These are phyloP conservation scores for Tremella mesenterica DNA, from an alignment of 768 basidiomycete species.

Conservation along the genomic window DNA sequence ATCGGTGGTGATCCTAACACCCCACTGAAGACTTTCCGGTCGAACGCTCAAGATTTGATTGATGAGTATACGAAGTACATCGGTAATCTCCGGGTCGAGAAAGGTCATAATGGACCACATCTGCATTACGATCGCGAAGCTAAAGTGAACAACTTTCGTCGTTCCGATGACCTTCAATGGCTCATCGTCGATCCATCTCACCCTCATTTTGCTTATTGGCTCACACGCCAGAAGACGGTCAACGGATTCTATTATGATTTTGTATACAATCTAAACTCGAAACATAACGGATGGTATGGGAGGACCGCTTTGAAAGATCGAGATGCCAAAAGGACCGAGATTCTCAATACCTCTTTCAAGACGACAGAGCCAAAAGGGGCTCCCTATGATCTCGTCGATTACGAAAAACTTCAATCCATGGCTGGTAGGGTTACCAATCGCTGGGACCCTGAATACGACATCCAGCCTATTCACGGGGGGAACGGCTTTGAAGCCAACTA, in stretches of 20 bases:
- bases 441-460: too few species aligned
- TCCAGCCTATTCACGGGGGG: too few species aligned
- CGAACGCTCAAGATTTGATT: background rate
- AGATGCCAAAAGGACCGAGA: too few species aligned
- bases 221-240: background rate
- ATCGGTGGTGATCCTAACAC: background rate
- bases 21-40: background rate
- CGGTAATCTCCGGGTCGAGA: too few species aligned
- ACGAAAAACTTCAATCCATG: too few species aligned
- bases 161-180: background rate
- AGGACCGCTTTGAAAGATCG: conserved; percentile 1
- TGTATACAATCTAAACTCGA: background rate
- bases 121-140: background rate
- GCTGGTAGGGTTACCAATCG: too few species aligned
- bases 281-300: background rate
- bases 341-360: too few species aligned
- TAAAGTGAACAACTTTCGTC: background rate
- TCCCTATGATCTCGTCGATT: too few species aligned
- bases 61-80: background rate
- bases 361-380: too few species aligned
- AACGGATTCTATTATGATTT: background rate
- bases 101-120: too few species aligned
- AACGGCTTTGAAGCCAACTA: too few species aligned
- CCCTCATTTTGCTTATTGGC: background rate
- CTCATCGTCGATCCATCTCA: background rate